Base-by-base conservation (phyloP, 2,329 filamentous ascomycete genomes). In the Akanthomyces lecanii region DNA sequence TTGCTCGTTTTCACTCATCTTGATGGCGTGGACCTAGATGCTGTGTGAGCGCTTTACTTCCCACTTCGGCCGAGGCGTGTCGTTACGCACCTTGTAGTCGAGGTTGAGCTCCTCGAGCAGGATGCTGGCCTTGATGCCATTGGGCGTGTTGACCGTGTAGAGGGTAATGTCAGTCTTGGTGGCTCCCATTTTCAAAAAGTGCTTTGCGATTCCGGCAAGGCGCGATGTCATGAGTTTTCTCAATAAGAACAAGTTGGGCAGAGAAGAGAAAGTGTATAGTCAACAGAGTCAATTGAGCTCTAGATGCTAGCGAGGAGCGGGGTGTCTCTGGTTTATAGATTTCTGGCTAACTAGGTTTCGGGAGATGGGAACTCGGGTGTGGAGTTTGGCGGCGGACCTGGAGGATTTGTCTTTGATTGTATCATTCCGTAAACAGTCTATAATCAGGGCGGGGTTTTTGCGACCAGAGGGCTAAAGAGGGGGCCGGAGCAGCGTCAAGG, bases 41-140 rank as follows among this genome's bases (percentile, higher is more conserved):
- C 33, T n/a, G 40, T 16, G 53, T 56, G 2, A 56, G 40, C 40
- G 4, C 12, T 38, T 2, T 40, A 11, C 11, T 40, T 40, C 38
- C 12, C 4, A 40, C 38, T 12, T 5, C 23, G 10, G 7, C 10
- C 8, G 4, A 3, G 4, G 2, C 11, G n/a, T 16, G 14, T 12
- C 10, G 51, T 21, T 18, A 16, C 63, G 51, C 59, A 87, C 84
- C 76, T 92, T 87, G 79, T 96, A 96, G n/a, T 89, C 85, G 47
- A 96, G 78, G 68, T 88, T 89, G 5, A 97, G 82, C 77, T 96
- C 92, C 77, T 96, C 92, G 18, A 97, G 79, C 11, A 91, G 83
- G 67, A 97, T 96, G 63, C 90, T 92, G 65, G 91, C 85, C 75
- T 96, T 97, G 81, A 95, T 89, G 66, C 92, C 92, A 77, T 97